These are phyloP conservation scores for Tolypocladium paradoxum DNA, from an alignment of 2,329 filamentous ascomycete species.

Conservation along the genomic window DNA sequence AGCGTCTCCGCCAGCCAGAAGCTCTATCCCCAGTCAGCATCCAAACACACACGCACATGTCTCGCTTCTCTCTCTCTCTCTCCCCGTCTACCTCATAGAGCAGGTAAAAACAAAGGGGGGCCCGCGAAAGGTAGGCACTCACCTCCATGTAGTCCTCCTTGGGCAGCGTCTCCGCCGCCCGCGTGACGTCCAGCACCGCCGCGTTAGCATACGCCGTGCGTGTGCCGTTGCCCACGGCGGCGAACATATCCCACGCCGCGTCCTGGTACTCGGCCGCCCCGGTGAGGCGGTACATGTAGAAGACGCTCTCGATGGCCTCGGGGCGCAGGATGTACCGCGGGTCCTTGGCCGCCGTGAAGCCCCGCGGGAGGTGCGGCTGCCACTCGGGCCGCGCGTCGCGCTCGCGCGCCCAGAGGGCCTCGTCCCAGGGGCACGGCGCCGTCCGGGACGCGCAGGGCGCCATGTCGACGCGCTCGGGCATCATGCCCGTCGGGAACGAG, in stretches of 20 bases:
- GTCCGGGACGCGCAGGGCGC: slow-evolving; percentile 23
- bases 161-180: slow-evolving; percentile 9
- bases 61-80: too few species aligned
- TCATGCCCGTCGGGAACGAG: slow-evolving; percentile 36
- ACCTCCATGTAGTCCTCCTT: slow-evolving; percentile 47
- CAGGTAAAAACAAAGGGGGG: too few species aligned
- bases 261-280: slow-evolving; percentile 53
- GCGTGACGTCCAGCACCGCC: slow-evolving; percentile 49
- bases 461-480: slow-evolving; percentile 39
- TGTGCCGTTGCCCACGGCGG: slow-evolving; percentile 47
- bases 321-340: slow-evolving; percentile 54
- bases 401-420: slow-evolving; percentile 44
- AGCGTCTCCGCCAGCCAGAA: slow-evolving; percentile 78
- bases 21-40: slow-evolving; percentile 57
- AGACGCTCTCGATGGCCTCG: slow-evolving; percentile 76
- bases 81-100: too few species aligned
- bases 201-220: slow-evolving; percentile 49
- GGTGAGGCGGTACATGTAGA: slow-evolving; percentile 63
- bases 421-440: slow-evolving; percentile 24
- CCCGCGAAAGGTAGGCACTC: slow-evolving; percentile 21
- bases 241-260: slow-evolving; percentile 64
- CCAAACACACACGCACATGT: too few species aligned
- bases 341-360: slow-evolving; percentile 44
- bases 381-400: slow-evolving; percentile 5
- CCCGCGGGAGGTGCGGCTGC: slow-evolving; percentile 30